Evolutionary conservation across 768 basidiomycete genomes (phyloP).

Genomic region (Rhizopogon vulgaris): DNA sequence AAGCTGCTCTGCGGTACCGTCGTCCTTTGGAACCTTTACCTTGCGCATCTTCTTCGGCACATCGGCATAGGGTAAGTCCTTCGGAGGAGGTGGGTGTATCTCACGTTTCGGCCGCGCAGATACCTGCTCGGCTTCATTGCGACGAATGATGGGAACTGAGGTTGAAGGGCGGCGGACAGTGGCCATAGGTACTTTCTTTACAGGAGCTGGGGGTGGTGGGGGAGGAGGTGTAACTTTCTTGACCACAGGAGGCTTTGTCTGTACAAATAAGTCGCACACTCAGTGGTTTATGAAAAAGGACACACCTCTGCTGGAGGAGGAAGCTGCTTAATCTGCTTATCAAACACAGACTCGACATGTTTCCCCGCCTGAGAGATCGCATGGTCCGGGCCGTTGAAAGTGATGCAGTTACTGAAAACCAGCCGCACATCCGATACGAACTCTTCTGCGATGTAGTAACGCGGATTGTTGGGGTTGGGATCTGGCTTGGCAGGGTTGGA

Average conservation of each 20-base stretch:
- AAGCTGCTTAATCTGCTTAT: constrained; percentile 81
- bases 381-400: constrained; percentile 94
- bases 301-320: constrained; percentile 74
- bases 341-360: constrained; percentile 77
- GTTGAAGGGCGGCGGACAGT: constrained; percentile 68
- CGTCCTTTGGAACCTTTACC: constrained; percentile 52
- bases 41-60: constrained; percentile 64
- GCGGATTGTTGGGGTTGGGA: constrained; percentile 60
- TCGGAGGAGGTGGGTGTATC: constrained; percentile 92
- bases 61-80: constrained; percentile 83
- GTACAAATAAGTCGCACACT: constrained; percentile 13
- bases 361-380: constrained; percentile 73
- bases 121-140: constrained; percentile 53
- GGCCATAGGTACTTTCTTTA: constrained; percentile 29
- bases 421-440: constrained; percentile 82
- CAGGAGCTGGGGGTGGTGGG: constrained; percentile 25
- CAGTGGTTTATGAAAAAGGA: constrained; percentile 14
- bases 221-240: constrained; percentile 39
- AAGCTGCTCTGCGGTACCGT: constrained; percentile 75
- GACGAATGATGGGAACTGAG: constrained; percentile 77
- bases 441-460: constrained; percentile 71
- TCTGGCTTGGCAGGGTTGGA: constrained; percentile 80
- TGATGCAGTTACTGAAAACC: constrained; percentile 81
- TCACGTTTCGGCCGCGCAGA: constrained; percentile 91
- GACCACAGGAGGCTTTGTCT: constrained; percentile 37